phyloP scores from a whole-genome alignment of 225 moss, liverwort and hornwort genomes.

The Thuidium tamariscinum region DNA sequence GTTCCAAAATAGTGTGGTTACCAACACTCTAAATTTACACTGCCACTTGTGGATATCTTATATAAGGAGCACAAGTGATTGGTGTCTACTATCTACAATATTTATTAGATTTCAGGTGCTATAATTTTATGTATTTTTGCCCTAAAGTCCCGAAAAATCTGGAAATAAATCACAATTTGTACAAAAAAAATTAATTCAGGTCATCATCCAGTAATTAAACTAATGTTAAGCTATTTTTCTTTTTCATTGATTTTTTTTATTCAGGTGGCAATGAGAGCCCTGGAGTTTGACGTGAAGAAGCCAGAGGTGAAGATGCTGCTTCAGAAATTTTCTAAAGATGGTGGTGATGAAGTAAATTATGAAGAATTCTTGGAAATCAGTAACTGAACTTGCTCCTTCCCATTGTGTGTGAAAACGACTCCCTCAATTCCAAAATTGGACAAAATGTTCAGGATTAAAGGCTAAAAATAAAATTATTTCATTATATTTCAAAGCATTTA shows the following conservation, averaged over 20 bases:
- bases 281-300: slow-evolving; percentile 55
- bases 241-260: no score
- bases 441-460: background rate
- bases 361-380: slow-evolving; percentile 31
- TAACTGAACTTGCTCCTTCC: background rate
- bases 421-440: accelerated
- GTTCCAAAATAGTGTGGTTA: no score
- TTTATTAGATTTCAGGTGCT: background rate
- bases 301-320: slow-evolving; percentile 14
- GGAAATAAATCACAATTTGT: background rate
- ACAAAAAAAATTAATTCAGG: no score
- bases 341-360: slow-evolving; percentile 14
- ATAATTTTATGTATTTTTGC: background rate
- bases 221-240: no score
- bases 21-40: background rate
- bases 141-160: no score
- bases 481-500: background rate
- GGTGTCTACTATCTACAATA: background rate
- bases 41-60: background rate
- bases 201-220: background rate
- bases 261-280: slow-evolving; percentile 47
- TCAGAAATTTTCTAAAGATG: slow-evolving; percentile 14
- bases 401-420: background rate
- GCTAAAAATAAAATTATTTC: background rate
- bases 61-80: background rate